Conservation (phyloP, 2,329 filamentous ascomycete genomes). For the Penicillium sp. region DNA sequence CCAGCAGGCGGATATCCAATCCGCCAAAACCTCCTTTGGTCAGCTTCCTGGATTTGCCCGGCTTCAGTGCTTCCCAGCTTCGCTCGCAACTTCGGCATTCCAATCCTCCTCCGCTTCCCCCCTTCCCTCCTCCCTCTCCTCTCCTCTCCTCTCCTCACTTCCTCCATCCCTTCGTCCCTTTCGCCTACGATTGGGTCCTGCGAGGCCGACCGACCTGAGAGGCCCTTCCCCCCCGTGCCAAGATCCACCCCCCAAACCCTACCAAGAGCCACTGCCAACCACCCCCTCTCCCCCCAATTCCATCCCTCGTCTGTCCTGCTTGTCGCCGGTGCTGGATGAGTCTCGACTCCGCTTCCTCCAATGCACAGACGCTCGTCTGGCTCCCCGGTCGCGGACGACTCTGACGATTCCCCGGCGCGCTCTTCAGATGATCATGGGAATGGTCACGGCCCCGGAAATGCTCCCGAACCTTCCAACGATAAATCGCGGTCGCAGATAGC, state of each 20-base stretch:
- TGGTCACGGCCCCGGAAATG: slow-evolving; percentile 18
- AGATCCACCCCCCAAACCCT: slow-evolving; percentile 18
- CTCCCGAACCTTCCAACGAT: slow-evolving; percentile 31
- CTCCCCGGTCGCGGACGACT: slow-evolving; percentile 46
- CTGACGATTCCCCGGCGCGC: slow-evolving; percentile 40
- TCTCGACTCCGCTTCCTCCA: slow-evolving; percentile 39
- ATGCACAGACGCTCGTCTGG: slow-evolving; percentile 51
- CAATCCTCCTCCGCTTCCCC: slow-evolving; percentile 9
- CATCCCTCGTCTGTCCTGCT: slow-evolving; percentile 1
- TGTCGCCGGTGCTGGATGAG: slow-evolving; percentile 40
- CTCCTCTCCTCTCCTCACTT: not conserved
- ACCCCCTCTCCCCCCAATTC: slow-evolving; percentile 3
- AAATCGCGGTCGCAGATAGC: slow-evolving; percentile 41
- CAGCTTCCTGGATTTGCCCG: not conserved
- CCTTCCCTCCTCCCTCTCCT: slow-evolving; percentile 5
- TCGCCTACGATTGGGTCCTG: slow-evolving; percentile 19
- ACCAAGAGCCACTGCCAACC: slow-evolving; percentile 23
- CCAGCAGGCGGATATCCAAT: not conserved
- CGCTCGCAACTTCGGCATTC: slow-evolving; percentile 1
- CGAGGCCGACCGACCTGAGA: slow-evolving; percentile 12
- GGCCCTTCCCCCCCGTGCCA: slow-evolving; percentile 22
- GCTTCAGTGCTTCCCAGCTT: not conserved
- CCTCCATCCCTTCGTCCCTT: slow-evolving; percentile 6
- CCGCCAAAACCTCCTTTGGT: not conserved
- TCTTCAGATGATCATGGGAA: slow-evolving; percentile 37